Base-by-base conservation (phyloP, 108 stramenopile species). In the Nannochloropsis gaditana region DNA sequence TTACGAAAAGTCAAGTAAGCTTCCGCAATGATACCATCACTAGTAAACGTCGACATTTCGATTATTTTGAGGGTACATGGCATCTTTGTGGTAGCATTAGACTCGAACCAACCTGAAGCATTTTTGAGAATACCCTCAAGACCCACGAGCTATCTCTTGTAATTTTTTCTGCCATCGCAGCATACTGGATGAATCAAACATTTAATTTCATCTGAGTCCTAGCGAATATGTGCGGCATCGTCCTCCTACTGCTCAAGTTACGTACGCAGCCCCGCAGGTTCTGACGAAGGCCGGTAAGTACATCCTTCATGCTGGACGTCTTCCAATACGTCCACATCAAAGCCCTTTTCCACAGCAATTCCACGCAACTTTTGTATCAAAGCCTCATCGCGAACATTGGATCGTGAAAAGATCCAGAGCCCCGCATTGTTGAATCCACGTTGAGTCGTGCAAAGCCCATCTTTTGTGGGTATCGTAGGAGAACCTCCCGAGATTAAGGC, bases 291-390 rank as follows among this genome's bases (percentile, higher is more conserved):
- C 59, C 19, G 15, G n/a, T 73, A 73, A 73, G 15, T 73, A n/a
- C 59, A 73, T n/a, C 59, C 59, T n/a, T n/a, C 59, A 73, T 73
- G 59, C 59, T 73, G 59, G 19, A 73, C 59, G n/a, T 73, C 59
- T n/a, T 73, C 59, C 5, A 73, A n/a, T n/a, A 73, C 59, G n/a
- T 73, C 59, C 59, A 73, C 59, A n/a, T 73, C 59, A 73, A 73
- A 73, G n/a, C 59, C 59, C 59, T 73, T 73, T n/a, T 15, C 15
- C 59, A 73, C 6, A n/a, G 59, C 59, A 73, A 73, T 73, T 6
- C 8, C 59, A 15, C 59, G 59, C 19, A 73, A 15, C 59, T 73
- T 73, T 8, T 73, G 59, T n/a, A 73, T 73, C 59, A 73, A 73
- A 2, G 59, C 8, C n/a, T 73, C 59, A 73, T 73, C 59, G 19